phyloP scores from a whole-genome alignment of 176 grass and related monocot species.

The Oropetium thomaeum region DNA sequence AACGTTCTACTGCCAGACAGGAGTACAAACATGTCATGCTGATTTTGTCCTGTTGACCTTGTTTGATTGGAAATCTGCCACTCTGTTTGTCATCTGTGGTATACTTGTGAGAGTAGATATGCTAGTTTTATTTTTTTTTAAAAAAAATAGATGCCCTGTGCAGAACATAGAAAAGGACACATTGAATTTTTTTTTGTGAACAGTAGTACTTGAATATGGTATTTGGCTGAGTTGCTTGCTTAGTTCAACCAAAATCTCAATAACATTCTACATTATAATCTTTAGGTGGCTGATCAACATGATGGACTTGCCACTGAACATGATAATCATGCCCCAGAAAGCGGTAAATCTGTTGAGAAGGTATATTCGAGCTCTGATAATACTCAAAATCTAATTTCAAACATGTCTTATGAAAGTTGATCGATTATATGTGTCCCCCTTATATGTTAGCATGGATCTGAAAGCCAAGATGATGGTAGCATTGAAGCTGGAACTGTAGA shows the following conservation, averaged over 20 bases:
- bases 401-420: not conserved
- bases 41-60: too few relatives aligned
- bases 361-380: slow-evolving; percentile 28
- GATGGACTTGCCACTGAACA: slow-evolving; percentile 34
- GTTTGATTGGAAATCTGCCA: not conserved
- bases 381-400: slow-evolving; percentile 12
- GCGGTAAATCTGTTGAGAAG: slow-evolving; percentile 32
- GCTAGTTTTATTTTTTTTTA: too few relatives aligned
- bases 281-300: slow-evolving; percentile 46
- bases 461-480: slow-evolving; percentile 17
- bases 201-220: not conserved
- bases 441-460: slow-evolving; percentile 41
- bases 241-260: not conserved
- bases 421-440: slow-evolving; percentile 1
- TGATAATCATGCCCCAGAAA: slow-evolving; percentile 40
- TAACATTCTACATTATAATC: not conserved
- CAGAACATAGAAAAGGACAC: not conserved
- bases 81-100: not conserved
- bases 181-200: not conserved
- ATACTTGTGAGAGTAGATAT: not conserved
- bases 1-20: not conserved
- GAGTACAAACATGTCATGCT: not conserved
- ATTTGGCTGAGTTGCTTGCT: not conserved
- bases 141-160: not conserved
- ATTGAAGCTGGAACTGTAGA: slow-evolving; percentile 22